These are phyloP conservation scores for Globisporangium nagaii DNA, from an alignment of 352 stramenopile genomes.

Conservation along the genomic window DNA sequence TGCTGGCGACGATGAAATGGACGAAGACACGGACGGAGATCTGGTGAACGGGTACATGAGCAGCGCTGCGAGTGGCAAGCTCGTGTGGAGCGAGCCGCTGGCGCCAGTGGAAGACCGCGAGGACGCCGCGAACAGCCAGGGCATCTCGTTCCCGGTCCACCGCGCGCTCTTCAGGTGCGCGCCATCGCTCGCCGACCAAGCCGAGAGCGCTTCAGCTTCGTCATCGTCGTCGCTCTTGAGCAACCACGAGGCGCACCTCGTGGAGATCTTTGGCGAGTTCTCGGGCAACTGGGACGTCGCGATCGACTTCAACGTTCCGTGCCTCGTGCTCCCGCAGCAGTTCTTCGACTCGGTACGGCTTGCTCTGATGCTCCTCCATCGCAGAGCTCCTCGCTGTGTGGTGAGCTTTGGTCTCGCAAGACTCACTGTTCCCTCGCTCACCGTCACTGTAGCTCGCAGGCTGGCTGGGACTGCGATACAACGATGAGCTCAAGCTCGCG, in stretches of 20 bases:
- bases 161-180: constrained; percentile 25
- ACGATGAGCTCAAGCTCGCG: constrained; percentile 37
- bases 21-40: background rate
- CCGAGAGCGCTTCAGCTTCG: background rate
- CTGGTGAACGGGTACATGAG: constrained; percentile 7
- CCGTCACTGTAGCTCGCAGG: constrained; percentile 34
- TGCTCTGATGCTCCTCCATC: background rate
- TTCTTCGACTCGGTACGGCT: constrained; percentile 52
- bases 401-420: too few relatives aligned
- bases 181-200: constrained; percentile 1
- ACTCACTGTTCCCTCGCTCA: too few relatives aligned
- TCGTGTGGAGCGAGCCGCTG: constrained; percentile 48
- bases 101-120: constrained; percentile 30
- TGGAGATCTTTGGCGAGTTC: constrained; percentile 45
- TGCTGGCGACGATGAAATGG: background rate
- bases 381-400: too few relatives aligned
- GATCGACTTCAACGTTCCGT: constrained; percentile 56
- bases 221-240: background rate
- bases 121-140: constrained; percentile 24
- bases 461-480: constrained; percentile 42
- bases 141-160: constrained; percentile 60
- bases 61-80: background rate
- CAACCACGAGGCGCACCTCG: constrained; percentile 1
- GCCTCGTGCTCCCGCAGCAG: constrained; percentile 48
- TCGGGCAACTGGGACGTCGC: constrained; percentile 53